A percentile compares a stretch with the other conserved stretches of the same genome.
Evolutionary conservation across 352 stramenopile species (phyloP).

Genomic region (Globisporangium barbulae): DNA sequence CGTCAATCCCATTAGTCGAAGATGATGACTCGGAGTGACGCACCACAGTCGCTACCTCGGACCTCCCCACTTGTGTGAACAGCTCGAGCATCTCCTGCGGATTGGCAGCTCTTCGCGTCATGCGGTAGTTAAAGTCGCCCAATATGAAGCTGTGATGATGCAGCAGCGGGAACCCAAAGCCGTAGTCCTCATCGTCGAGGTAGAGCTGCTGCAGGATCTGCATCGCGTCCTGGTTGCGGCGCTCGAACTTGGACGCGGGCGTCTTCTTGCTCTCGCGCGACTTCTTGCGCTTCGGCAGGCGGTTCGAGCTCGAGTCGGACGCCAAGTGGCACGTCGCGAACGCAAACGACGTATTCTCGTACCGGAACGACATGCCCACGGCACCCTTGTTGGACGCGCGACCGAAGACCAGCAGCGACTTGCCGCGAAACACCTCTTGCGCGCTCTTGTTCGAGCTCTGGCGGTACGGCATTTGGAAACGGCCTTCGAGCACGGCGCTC

Average conservation of each 20-base stretch:
- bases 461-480: conserved; percentile 65
- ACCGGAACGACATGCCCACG: conserved; percentile 57
- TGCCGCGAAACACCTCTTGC: conserved; percentile 73
- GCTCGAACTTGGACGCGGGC: conserved; percentile 64
- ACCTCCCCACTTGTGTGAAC: conserved; percentile 15
- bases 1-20: conserved; percentile 5
- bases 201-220: conserved; percentile 81
- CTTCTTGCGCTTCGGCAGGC: conserved; percentile 29
- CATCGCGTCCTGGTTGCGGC: conserved; percentile 80
- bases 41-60: not conserved
- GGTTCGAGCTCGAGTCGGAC: conserved; percentile 70
- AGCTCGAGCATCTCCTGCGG: conserved; percentile 55
- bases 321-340: conserved; percentile 84
- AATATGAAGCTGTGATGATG: conserved; percentile 89
- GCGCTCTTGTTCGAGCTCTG: conserved; percentile 53
- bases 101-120: conserved; percentile 42
- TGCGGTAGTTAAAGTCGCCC: conserved; percentile 89
- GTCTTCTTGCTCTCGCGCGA: conserved; percentile 8
- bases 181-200: conserved; percentile 77
- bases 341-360: conserved; percentile 54
- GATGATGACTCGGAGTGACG: not conserved
- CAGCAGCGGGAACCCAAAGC: conserved; percentile 78
- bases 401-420: conserved; percentile 74
- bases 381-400: conserved; percentile 72
- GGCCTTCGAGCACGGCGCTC: conserved; percentile 51